Evolutionary conservation across 148 eudicot genomes (phyloP).

Genomic region (Hydrangea macrophylla): DNA sequence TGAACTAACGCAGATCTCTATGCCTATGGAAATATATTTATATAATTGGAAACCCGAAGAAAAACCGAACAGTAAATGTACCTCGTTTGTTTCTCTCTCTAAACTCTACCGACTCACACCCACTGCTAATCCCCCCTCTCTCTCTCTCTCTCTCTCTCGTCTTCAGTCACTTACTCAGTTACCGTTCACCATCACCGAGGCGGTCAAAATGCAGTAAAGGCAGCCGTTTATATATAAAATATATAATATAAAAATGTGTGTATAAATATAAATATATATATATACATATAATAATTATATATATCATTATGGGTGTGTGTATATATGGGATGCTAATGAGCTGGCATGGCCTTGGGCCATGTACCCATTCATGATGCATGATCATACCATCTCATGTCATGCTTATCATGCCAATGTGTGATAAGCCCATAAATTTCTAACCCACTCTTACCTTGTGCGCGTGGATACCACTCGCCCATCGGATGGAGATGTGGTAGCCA

Average conservation of each 20-base stretch:
- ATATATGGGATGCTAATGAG: constrained; percentile 15
- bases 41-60: not conserved
- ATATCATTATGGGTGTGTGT: no score
- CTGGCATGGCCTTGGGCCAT: constrained; percentile 21
- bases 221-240: constrained; percentile 12
- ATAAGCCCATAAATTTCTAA: not conserved
- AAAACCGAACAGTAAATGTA: not conserved
- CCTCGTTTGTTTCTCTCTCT: constrained; percentile 9
- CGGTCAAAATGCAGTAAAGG: constrained; percentile 45
- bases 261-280: not conserved
- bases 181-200: constrained; percentile 28
- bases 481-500: not conserved
- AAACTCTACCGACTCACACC: not conserved
- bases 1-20: constrained; percentile 28
- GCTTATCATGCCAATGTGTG: constrained; percentile 21
- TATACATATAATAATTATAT: no score
- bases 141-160: not conserved
- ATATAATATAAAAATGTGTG: not conserved
- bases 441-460: not conserved
- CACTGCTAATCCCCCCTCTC: not conserved
- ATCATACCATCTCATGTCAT: constrained; percentile 28
- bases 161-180: not conserved
- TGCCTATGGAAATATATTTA: not conserved
- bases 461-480: not conserved
- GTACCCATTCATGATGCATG: constrained; percentile 23